Percentiles rank a stretch among this genome's conserved stretches.
These are phyloP conservation scores for Epichloe festucae DNA, from an alignment of 2,329 filamentous ascomycete genomes.

Conservation along the genomic window DNA sequence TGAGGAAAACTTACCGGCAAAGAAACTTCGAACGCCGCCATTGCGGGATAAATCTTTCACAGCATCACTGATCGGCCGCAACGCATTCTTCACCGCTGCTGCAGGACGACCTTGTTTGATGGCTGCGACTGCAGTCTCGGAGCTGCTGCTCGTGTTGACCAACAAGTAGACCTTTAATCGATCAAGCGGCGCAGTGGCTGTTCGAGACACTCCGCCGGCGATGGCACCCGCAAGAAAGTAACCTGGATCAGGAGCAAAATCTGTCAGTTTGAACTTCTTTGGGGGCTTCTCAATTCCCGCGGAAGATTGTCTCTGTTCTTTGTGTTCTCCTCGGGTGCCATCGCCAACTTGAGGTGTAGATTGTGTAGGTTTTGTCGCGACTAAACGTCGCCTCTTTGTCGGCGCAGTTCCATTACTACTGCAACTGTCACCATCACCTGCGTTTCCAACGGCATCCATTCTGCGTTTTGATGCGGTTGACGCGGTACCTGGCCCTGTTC, in stretches of 20 bases:
- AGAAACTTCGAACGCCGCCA: constrained; percentile 79
- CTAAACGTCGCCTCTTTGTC: constrained; percentile 12
- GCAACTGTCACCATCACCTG: constrained; percentile 9
- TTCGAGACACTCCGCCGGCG: constrained; percentile 88
- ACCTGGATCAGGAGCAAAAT: constrained; percentile 75
- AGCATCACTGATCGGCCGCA: constrained; percentile 58
- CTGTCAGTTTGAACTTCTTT: constrained; percentile 44
- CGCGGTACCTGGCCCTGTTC: not conserved
- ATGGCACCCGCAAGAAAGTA: constrained; percentile 95
- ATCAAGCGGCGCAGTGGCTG: constrained; percentile 89
- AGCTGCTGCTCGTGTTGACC: constrained; percentile 54
- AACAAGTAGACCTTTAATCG: constrained; percentile 96
- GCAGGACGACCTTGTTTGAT: constrained; percentile 58
- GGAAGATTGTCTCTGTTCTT: constrained; percentile 18
- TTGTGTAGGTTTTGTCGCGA: constrained; percentile 11
- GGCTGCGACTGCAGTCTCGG: constrained; percentile 47
- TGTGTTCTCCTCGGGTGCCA: constrained; percentile 20
- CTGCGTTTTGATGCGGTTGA: constrained; percentile 6
- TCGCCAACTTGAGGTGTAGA: constrained; percentile 17
- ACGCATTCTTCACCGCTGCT: constrained; percentile 50
- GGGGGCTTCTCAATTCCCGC: constrained; percentile 20
- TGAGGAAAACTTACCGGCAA: constrained; percentile 55
- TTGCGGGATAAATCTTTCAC: constrained; percentile 69
- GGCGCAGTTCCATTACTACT: constrained; percentile 13
- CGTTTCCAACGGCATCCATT: constrained; percentile 4